Conservation (phyloP, 106 monocot species). For the Triglochin maritima region DNA sequence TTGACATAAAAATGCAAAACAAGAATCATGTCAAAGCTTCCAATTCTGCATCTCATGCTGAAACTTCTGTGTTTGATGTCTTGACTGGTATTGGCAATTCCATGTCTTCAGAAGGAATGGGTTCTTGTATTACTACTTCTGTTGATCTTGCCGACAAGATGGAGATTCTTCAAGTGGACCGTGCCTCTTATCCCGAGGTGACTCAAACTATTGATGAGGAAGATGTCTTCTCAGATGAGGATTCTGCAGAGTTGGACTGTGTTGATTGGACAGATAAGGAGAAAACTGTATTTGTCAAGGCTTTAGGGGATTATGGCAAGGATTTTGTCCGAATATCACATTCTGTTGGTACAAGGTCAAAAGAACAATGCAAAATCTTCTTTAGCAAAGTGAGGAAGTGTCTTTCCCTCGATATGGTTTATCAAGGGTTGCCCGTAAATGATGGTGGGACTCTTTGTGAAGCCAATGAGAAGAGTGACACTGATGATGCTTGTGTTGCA, state of each 20-base stretch:
- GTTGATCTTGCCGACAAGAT: constrained; percentile 39
- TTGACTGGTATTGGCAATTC: constrained; percentile 40
- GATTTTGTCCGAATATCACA: constrained; percentile 61
- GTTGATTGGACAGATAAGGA: constrained; percentile 85
- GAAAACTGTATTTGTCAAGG: constrained; percentile 54
- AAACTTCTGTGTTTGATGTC: constrained; percentile 38
- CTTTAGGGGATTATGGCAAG: constrained; percentile 53
- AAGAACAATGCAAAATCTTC: constrained; percentile 81
- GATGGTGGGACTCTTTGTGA: constrained; percentile 27
- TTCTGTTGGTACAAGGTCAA: constrained; percentile 52
- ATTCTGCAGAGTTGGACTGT: constrained; percentile 35
- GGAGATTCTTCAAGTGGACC: constrained; percentile 10
- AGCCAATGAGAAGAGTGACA: constrained; percentile 49
- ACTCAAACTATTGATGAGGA: constrained; percentile 46
- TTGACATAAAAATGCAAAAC: constrained; percentile 15
- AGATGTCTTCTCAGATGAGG: constrained; percentile 56
- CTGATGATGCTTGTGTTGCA: constrained; percentile 50
- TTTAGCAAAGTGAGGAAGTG: constrained; percentile 87
- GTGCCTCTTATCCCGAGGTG: constrained; percentile 17
- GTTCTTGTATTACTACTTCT: constrained; percentile 51
- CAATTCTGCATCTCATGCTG: constrained; percentile 23
- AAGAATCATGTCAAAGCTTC: constrained; percentile 5
- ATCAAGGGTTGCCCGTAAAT: constrained; percentile 14
- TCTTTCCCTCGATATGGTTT: constrained; percentile 54
- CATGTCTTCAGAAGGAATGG: constrained; percentile 59